phyloP scores from a whole-genome alignment of 1,139 yeast genomes.

The Yamadazyma diospyri region DNA sequence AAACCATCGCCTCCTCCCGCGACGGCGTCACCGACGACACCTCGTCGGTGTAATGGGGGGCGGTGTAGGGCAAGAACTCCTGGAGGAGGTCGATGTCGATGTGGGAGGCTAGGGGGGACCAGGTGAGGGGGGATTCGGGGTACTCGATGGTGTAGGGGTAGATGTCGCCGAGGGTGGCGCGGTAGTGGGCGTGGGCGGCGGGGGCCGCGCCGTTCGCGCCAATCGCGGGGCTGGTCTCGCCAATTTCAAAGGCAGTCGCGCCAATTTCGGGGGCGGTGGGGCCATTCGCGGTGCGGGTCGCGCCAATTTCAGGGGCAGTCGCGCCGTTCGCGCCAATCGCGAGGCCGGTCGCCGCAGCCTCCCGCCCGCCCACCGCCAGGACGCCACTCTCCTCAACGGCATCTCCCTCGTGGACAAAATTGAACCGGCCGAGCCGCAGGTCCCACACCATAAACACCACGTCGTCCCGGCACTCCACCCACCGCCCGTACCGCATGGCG shows the following conservation, averaged over 20 bases:
- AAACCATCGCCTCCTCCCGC: conserved; percentile 25
- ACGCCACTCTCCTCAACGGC: too few relatives aligned
- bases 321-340: conserved; percentile 16
- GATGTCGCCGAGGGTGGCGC: conserved; percentile 17
- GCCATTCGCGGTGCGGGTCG: too few relatives aligned
- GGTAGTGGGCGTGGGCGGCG: conserved; percentile 16
- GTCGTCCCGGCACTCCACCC: conserved; percentile 24
- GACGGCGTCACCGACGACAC: conserved; percentile 26
- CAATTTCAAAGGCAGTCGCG: too few relatives aligned
- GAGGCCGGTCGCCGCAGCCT: too few relatives aligned
- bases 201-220: conserved; percentile 23
- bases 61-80: conserved; percentile 18
- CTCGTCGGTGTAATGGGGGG: conserved; percentile 10
- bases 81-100: conserved; percentile 21
- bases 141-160: conserved; percentile 23
- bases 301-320: conserved; percentile 28
- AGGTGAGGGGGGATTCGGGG: conserved; percentile 18
- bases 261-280: too few relatives aligned
- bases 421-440: conserved; percentile 19
- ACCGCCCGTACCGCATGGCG: conserved; percentile 24
- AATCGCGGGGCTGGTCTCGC: too few relatives aligned
- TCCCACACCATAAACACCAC: conserved; percentile 19
- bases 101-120: conserved; percentile 17
- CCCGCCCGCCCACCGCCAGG: too few relatives aligned
- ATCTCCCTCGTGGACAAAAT: conserved; percentile 17